Percentiles rank a stretch among this genome's conserved stretches.
Conservation (phyloP, 1,284 basidiomycete species). For the Apiotrichum akiyoshidainum region DNA sequence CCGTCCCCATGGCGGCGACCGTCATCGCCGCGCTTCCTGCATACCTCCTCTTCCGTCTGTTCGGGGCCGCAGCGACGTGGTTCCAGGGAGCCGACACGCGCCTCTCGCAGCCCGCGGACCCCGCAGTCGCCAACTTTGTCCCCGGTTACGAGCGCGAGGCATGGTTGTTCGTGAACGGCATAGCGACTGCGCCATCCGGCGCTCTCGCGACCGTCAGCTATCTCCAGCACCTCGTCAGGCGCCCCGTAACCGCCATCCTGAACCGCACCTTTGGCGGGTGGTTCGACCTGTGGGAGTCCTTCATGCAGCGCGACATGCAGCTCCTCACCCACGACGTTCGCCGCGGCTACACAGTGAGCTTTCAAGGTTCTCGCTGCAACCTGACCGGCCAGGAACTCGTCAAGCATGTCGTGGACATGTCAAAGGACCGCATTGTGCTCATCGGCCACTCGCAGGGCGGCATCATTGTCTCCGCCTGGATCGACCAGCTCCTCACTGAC, state of each 20-base stretch:
- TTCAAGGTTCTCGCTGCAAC: too few species aligned
- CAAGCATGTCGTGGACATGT: constrained; percentile 12
- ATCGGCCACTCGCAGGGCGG: constrained; percentile 37
- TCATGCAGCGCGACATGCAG: constrained; percentile 31
- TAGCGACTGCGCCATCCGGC: constrained; percentile 29
- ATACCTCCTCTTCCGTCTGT: not conserved
- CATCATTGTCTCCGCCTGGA: constrained; percentile 28
- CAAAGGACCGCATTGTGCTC: constrained; percentile 29
- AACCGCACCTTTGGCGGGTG: constrained; percentile 33
- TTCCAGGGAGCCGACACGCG: not conserved
- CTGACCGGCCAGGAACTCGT: constrained; percentile 1
- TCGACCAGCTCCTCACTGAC: constrained; percentile 33
- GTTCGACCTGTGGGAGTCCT: constrained; percentile 33
- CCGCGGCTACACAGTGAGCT: constrained; percentile 20
- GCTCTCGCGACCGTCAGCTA: constrained; percentile 25
- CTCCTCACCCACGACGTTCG: constrained; percentile 27
- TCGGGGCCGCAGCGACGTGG: not conserved
- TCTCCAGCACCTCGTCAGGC: constrained; percentile 24
- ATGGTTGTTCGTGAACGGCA: constrained; percentile 37
- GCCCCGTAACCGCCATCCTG: constrained; percentile 26
- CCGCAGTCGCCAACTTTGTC: constrained; percentile 4
- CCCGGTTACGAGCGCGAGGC: constrained; percentile 1
- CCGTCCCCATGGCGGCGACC: not conserved
- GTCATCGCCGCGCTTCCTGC: not conserved
- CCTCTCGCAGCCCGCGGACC: not conserved